Conservation (phyloP, 2,329 filamentous ascomycete genomes). For the Penicillium freii region DNA sequence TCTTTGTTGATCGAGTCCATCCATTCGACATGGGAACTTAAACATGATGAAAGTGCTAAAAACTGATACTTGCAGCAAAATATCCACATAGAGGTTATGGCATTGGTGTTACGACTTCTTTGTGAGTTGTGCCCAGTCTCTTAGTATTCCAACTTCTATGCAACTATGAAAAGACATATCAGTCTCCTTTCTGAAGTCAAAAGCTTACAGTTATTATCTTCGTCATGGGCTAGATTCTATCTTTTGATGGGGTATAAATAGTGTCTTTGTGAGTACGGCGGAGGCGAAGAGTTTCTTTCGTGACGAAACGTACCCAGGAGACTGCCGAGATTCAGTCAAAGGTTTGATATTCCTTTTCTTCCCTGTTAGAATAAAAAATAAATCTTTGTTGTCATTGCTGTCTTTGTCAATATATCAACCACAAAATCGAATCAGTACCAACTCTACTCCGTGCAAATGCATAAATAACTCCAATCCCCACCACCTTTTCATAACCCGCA, state of each 20-base stretch:
- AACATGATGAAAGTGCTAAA: too few relatives aligned
- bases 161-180: background rate
- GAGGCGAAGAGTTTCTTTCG: background rate
- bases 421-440: background rate
- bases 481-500: background rate
- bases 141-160: background rate
- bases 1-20: background rate
- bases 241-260: background rate
- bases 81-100: too few relatives aligned
- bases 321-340: background rate
- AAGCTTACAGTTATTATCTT: background rate
- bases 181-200: background rate
- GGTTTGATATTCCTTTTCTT: background rate
- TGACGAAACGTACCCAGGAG: background rate
- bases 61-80: accelerated
- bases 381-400: background rate
- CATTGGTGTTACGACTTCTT: background rate
- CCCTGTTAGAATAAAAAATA: background rate
- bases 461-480: background rate
- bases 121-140: background rate
- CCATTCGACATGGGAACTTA: background rate
- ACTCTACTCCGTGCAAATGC: background rate
- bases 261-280: background rate
- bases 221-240: too few relatives aligned
- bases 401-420: background rate